Percentiles rank a stretch among this genome's conserved stretches.
Evolutionary conservation across 2,329 filamentous ascomycete genomes (phyloP).

Genomic region (Podosphaera aphanis): DNA sequence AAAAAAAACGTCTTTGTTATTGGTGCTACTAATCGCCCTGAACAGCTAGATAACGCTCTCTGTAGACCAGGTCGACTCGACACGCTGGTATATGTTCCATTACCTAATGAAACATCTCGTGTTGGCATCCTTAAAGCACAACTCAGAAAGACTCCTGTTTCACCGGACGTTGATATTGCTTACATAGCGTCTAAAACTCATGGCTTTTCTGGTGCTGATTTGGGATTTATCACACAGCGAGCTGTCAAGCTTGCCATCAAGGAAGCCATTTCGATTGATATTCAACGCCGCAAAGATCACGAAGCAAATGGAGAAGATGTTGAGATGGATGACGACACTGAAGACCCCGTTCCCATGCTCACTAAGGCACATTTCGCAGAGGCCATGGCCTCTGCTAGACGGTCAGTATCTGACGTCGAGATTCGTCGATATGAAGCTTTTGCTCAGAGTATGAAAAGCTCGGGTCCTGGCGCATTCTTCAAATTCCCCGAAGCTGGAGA

Average conservation of each 20-base stretch:
- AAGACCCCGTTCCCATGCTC: slow-evolving; percentile 87
- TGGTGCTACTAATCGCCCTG: slow-evolving; percentile 91
- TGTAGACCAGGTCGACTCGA: slow-evolving; percentile 97
- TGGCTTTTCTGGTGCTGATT: slow-evolving; percentile 97
- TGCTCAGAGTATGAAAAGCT: slow-evolving; percentile 97
- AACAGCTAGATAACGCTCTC: slow-evolving; percentile 92
- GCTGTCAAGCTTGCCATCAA: slow-evolving; percentile 99
- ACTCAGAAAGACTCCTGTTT: slow-evolving; percentile 91
- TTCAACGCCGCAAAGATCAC: slow-evolving; percentile 71
- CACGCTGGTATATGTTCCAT: slow-evolving; percentile 91
- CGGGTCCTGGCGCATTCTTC: slow-evolving; percentile 89
- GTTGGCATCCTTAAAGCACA: slow-evolving; percentile 80
- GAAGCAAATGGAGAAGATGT: slow-evolving; percentile 64
- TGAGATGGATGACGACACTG: slow-evolving; percentile 62
- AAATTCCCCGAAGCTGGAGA: slow-evolving; percentile 59
- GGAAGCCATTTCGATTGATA: slow-evolving; percentile 72
- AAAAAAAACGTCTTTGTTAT: slow-evolving; percentile 99
- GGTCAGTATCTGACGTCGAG: slow-evolving; percentile 89
- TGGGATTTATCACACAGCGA: slow-evolving; percentile 96
- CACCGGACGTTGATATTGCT: slow-evolving; percentile 62
- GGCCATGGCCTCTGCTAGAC: slow-evolving; percentile 84
- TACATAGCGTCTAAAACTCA: slow-evolving; percentile 95
- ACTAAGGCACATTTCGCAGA: slow-evolving; percentile 96
- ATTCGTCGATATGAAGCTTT: slow-evolving; percentile 97
- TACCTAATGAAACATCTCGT: slow-evolving; percentile 79